These are phyloP conservation scores for Solanum corneliomulleri DNA, from an alignment of 257 asterid species.

Conservation along the genomic window DNA sequence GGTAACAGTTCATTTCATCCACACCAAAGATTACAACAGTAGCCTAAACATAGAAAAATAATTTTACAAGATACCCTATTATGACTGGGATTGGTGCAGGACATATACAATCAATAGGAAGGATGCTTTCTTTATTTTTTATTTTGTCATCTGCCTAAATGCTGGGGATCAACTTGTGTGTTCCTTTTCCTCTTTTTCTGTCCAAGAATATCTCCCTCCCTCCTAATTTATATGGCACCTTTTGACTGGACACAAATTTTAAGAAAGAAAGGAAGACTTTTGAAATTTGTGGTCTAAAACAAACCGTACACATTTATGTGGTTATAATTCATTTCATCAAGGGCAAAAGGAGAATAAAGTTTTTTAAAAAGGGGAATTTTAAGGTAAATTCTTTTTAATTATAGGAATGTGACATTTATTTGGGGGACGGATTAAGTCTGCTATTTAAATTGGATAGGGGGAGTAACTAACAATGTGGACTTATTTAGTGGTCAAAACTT, in stretches of 20 bases:
- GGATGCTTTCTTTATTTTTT: not conserved
- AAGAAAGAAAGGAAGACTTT: not conserved
- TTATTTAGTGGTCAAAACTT: not conserved
- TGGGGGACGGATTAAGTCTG: not conserved
- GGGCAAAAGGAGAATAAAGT: not conserved
- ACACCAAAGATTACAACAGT: not conserved
- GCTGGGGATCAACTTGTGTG: not conserved
- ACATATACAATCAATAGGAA: not conserved
- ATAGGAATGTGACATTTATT: not conserved
- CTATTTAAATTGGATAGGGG: not conserved
- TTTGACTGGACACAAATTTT: not conserved
- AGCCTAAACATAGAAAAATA: not conserved
- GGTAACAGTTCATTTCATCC: not conserved
- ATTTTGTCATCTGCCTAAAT: not conserved
- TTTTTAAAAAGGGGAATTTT: not conserved
- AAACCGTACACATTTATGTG: not conserved
- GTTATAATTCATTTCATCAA: not conserved
- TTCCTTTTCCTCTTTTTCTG: not conserved
- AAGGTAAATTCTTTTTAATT: not conserved
- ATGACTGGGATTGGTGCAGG: not conserved
- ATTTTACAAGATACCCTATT: not conserved
- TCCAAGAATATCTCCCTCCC: not conserved
- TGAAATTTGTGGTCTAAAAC: not conserved
- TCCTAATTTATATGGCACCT: not conserved
- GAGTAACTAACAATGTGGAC: not conserved